Base-by-base conservation (phyloP, 108 stramenopile genomes). In the Seminavis robusta region DNA sequence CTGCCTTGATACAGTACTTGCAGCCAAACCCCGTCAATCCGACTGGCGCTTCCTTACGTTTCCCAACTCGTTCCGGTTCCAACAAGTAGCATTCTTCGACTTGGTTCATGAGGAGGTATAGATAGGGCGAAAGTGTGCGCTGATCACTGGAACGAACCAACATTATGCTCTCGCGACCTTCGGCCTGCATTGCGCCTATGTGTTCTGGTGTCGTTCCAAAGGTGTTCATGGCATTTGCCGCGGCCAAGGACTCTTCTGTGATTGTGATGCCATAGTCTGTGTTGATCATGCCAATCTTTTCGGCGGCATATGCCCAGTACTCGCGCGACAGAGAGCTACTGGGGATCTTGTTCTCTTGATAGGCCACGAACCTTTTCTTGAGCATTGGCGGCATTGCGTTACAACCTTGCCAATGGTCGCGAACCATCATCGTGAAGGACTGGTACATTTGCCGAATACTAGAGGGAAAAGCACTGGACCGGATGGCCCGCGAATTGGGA, bases 391-490 rank as follows among this genome's bases (percentile, higher is more conserved):
- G 67, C 34, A 77, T n/a, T n/a, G n/a, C n/a, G n/a, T n/a, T n/a
- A 29, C 71, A 77, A 17, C 56, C 43, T 4, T 42, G 32, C 33
- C 72, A 73, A 30, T 77, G 76, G 25, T 77, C 71, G 6, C 71
- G n/a, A 4, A 77, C 28, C 71, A 77, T 77, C 76, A 73, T 77
- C 1, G 71, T 73, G 2, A 73, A 46, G 36, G 62, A 65, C 44
- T 73, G 76, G 52, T 77, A 72, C 38, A 77, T 72, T 29, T 71
- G 76, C 33, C 56, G 42, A 11, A 68, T 21, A 2, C 67, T 59
- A 4, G 67, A 73, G 7, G 76, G 76, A 36, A 68, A 73, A 40
- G 66, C 67, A 11, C 67, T 64, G 19, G 71, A 77, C 1, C 76
- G 49, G 16, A 46, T 42, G n/a, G 71, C 55, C 19, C 71, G 44